These are phyloP conservation scores for Dictyostelium capitatum DNA, from an alignment of 78 protist genomes.

Conservation along the genomic window DNA sequence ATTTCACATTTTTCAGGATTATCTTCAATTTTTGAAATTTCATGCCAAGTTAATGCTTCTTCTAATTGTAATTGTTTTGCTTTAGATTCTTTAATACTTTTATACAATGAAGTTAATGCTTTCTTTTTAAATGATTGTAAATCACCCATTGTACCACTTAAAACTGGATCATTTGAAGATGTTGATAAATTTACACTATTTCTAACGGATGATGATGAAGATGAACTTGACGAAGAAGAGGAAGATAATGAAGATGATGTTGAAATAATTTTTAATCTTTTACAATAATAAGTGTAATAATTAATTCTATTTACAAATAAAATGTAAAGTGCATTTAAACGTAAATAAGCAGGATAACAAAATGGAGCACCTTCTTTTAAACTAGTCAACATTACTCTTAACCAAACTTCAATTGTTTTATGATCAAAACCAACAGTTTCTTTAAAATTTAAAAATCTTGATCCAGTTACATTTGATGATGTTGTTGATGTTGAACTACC, in stretches of 20 bases:
- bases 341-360: neutral
- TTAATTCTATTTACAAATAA: neutral
- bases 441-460: neutral
- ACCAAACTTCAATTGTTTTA: conserved; percentile 25
- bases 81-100: conserved; percentile 35
- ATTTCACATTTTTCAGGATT: neutral
- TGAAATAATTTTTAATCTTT: neutral
- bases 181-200: too few species aligned
- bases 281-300: neutral
- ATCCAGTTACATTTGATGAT: neutral
- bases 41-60: conserved; percentile 57
- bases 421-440: neutral
- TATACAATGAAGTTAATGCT: conserved; percentile 20
- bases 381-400: conserved; percentile 10
- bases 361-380: conserved; percentile 26
- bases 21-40: conserved; percentile 46
- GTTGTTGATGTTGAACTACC: neutral
- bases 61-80: conserved; percentile 14
- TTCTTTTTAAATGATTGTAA: conserved; percentile 3
- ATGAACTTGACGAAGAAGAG: too few species aligned
- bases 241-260: too few species aligned
- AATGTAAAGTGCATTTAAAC: conserved; percentile 22
- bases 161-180: too few species aligned
- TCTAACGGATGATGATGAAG: too few species aligned
- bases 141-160: neutral